These are phyloP conservation scores for Fusarium sacchari DNA, from an alignment of 2,329 filamentous ascomycete genomes.

Conservation along the genomic window DNA sequence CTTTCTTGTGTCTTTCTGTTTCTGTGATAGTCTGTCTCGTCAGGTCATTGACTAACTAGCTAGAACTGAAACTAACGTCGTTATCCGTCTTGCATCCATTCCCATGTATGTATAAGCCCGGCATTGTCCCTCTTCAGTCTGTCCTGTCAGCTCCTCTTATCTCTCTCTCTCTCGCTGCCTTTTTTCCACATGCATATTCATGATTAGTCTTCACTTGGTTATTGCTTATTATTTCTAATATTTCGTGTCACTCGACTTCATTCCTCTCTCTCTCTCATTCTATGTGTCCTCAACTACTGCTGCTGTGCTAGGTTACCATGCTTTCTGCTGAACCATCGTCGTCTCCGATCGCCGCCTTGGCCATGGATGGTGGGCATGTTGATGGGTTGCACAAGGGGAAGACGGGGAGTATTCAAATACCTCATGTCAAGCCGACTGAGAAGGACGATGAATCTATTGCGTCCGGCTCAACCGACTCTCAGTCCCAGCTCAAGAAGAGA, in stretches of 20 bases:
- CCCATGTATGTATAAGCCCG: conserved; percentile 22
- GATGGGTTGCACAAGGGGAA: conserved; percentile 13
- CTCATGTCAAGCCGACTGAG: not conserved
- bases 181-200: conserved; percentile 1
- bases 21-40: conserved; percentile 7
- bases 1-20: conserved; percentile 12
- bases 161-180: conserved; percentile 4
- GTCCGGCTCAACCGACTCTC: conserved; percentile 32
- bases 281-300: conserved; percentile 11
- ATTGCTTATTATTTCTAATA: not conserved
- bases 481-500: conserved; percentile 32
- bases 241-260: not conserved
- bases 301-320: conserved; percentile 21
- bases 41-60: not conserved
- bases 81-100: not conserved
- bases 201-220: not conserved
- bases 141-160: conserved; percentile 13
- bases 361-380: conserved; percentile 12
- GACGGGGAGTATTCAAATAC: conserved; percentile 34
- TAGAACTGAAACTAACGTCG: not conserved
- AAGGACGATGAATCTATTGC: conserved; percentile 25
- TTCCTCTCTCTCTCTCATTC: not conserved
- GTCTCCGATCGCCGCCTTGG: conserved; percentile 13
- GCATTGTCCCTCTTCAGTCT: conserved; percentile 13
- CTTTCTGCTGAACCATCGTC: conserved; percentile 24